These are phyloP conservation scores for Phyllosticta citrichinensis DNA, from an alignment of 2,329 filamentous ascomycete species.

Conservation along the genomic window DNA sequence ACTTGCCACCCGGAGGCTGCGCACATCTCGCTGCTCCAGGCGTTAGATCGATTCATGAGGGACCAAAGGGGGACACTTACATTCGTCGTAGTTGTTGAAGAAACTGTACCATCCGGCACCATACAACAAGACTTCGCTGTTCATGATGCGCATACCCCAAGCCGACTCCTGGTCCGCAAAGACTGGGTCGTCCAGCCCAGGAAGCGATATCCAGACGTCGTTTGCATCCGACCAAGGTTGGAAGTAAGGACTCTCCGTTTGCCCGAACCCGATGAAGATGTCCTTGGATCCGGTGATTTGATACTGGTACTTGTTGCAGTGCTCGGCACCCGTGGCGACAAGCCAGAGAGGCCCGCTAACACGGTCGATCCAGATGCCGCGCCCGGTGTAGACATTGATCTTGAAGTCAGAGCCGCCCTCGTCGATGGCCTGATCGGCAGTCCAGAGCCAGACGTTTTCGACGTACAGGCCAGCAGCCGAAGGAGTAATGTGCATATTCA, in stretches of 20 bases:
- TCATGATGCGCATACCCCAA: conserved; percentile 55
- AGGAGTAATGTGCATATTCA: conserved; percentile 39
- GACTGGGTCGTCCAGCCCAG: conserved; percentile 54
- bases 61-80: neutral
- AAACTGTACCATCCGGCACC: conserved; percentile 59
- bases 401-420: conserved; percentile 53
- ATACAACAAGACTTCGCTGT: conserved; percentile 49
- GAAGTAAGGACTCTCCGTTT: conserved; percentile 81
- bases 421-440: conserved; percentile 85
- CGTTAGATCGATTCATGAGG: conserved; percentile 2
- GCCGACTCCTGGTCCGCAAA: conserved; percentile 47
- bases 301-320: conserved; percentile 64
- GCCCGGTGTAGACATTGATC: conserved; percentile 77
- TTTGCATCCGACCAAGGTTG: conserved; percentile 70
- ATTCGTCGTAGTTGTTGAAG: conserved; percentile 52
- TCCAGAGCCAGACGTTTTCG: conserved; percentile 90
- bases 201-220: conserved; percentile 52
- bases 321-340: conserved; percentile 60
- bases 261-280: conserved; percentile 73
- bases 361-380: conserved; percentile 65
- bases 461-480: conserved; percentile 56
- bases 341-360: conserved; percentile 31
- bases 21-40: conserved; percentile 29
- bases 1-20: conserved; percentile 25
- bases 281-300: conserved; percentile 68